A percentile compares a stretch with the other conserved stretches of the same genome.
Evolutionary conservation across 2,329 filamentous ascomycete genomes (phyloP).

Genomic region (Amesomyces nigricolor): DNA sequence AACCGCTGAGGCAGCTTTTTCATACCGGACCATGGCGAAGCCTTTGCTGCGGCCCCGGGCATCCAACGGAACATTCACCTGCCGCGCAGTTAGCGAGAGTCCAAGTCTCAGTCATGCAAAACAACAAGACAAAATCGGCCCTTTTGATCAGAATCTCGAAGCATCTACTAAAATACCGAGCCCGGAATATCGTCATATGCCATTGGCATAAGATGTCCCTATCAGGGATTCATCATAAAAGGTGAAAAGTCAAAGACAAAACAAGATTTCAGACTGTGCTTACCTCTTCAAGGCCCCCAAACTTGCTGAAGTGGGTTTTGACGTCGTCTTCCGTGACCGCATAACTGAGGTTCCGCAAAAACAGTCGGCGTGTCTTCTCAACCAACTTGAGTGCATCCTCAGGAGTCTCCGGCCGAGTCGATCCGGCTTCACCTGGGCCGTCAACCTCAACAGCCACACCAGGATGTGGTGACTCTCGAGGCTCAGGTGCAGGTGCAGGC

Average conservation of each 20-base stretch:
- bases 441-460: neutral
- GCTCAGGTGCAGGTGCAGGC: constrained; percentile 17
- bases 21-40: constrained; percentile 80
- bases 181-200: constrained; percentile 87
- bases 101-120: constrained; percentile 5
- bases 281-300: constrained; percentile 83
- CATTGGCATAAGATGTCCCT: constrained; percentile 96
- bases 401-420: constrained; percentile 33
- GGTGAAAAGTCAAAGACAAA: constrained; percentile 16
- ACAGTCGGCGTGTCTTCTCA: constrained; percentile 69
- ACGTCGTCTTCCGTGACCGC: constrained; percentile 72
- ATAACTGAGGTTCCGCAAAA: constrained; percentile 85
- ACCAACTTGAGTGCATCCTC: constrained; percentile 54
- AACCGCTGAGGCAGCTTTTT: constrained; percentile 65
- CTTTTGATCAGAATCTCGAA: constrained; percentile 69
- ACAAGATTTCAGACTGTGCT: constrained; percentile 36
- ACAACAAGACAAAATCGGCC: constrained; percentile 26
- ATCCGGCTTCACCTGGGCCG: constrained; percentile 22
- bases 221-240: constrained; percentile 93
- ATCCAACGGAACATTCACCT: constrained; percentile 84
- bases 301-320: constrained; percentile 62
- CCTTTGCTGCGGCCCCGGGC: constrained; percentile 74
- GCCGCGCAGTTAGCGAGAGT: constrained; percentile 38
- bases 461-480: constrained; percentile 24
- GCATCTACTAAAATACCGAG: constrained; percentile 99